These are phyloP conservation scores for Pythium phragmitis DNA, from an alignment of 352 stramenopile genomes.

Conservation along the genomic window DNA sequence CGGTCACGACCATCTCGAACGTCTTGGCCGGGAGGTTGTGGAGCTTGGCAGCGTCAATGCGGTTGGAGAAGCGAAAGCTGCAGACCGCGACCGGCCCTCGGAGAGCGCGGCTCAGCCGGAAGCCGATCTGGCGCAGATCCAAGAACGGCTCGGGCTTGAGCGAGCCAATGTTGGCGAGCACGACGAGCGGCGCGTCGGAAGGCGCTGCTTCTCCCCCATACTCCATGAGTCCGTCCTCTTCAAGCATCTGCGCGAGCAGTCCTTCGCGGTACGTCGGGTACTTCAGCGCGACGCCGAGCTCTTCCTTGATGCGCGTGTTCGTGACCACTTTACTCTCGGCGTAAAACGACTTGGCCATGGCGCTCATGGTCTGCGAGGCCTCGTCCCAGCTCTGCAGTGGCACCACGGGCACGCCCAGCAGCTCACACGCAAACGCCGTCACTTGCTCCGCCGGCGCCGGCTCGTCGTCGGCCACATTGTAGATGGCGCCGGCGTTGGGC, in stretches of 20 bases:
- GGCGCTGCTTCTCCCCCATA: constrained; percentile 4
- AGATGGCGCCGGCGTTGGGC: constrained; percentile 68
- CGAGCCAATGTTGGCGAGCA: constrained; percentile 78
- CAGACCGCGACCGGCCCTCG: constrained; percentile 57
- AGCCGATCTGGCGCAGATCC: constrained; percentile 70
- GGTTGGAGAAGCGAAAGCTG: constrained; percentile 79
- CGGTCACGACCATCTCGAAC: constrained; percentile 57
- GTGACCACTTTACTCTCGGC: constrained; percentile 79
- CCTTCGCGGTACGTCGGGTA: constrained; percentile 86
- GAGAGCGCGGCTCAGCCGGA: constrained; percentile 61
- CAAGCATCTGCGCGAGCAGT: constrained; percentile 69
- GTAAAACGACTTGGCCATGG: constrained; percentile 88
- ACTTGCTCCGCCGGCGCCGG: constrained; percentile 81
- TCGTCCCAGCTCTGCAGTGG: constrained; percentile 71
- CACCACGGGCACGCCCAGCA: constrained; percentile 53
- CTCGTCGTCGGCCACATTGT: constrained; percentile 91
- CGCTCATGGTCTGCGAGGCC: constrained; percentile 70
- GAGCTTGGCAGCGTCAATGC: constrained; percentile 53
- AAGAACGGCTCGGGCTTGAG: constrained; percentile 66
- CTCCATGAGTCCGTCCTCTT: constrained; percentile 49
- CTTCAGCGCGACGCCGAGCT: constrained; percentile 64
- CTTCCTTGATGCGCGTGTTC: constrained; percentile 72
- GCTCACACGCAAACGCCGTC: constrained; percentile 71
- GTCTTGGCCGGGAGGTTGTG: constrained; percentile 66
- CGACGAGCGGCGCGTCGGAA: constrained; percentile 32